Conservation (phyloP, 2,329 filamentous ascomycete species). For the Colletotrichum sidae region DNA sequence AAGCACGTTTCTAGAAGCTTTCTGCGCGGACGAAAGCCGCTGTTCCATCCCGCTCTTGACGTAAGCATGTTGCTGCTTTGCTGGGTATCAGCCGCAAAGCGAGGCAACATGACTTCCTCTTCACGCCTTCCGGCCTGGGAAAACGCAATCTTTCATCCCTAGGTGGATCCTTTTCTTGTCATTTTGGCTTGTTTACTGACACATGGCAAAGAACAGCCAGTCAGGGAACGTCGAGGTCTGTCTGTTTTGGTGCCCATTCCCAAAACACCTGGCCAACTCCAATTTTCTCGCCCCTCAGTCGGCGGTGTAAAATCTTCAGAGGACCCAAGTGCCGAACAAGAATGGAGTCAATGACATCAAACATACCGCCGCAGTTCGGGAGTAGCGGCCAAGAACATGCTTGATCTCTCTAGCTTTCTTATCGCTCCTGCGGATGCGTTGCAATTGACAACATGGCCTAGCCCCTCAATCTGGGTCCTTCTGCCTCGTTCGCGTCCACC, state of each 20-base stretch:
- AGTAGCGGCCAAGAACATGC: constrained; percentile 16
- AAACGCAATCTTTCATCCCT: not conserved
- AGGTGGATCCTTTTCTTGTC: no score
- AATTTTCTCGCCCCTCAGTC: constrained; percentile 3
- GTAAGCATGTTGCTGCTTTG: constrained; percentile 2
- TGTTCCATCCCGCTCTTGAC: constrained; percentile 16
- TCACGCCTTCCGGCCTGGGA: not conserved
- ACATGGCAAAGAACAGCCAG: not conserved
- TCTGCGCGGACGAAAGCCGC: constrained; percentile 15
- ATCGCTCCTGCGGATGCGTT: not conserved
- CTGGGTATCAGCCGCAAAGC: not conserved
- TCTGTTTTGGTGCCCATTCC: not conserved
- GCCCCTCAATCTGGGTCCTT: not conserved
- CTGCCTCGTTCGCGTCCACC: constrained; percentile 2
- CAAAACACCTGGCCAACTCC: constrained; percentile 17
- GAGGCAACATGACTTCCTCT: not conserved
- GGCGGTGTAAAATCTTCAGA: constrained; percentile 23
- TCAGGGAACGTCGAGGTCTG: no score
- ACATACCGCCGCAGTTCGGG: constrained; percentile 16
- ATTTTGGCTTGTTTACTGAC: not conserved
- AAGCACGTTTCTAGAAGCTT: constrained; percentile 32
- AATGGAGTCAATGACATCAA: constrained; percentile 37
- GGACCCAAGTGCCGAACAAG: constrained; percentile 25
- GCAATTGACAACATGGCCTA: not conserved
- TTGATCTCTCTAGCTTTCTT: not conserved